Evolutionary conservation across 2,329 filamentous ascomycete genomes (phyloP).

Genomic region (Colletotrichum abscissum): DNA sequence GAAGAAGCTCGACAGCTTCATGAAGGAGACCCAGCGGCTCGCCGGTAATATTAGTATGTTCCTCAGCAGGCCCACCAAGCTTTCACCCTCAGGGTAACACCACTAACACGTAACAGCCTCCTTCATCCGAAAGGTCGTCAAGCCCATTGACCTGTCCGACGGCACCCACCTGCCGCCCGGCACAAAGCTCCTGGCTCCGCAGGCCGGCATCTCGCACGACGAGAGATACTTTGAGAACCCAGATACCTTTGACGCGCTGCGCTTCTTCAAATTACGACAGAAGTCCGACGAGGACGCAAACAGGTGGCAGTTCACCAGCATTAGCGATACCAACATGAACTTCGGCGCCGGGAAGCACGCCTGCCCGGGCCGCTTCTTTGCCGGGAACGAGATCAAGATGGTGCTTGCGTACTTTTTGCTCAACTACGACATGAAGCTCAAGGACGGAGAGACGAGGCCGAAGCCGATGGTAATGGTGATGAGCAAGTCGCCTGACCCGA

Average conservation of each 20-base stretch:
- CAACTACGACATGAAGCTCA: slow-evolving; percentile 54
- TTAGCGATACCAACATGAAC: slow-evolving; percentile 55
- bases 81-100: no score
- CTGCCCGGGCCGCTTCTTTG: slow-evolving; percentile 61
- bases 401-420: slow-evolving; percentile 54
- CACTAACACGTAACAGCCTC: slow-evolving; percentile 47
- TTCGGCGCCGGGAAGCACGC: slow-evolving; percentile 61
- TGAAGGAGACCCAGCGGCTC: slow-evolving; percentile 56
- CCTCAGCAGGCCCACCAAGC: no score
- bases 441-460: slow-evolving; percentile 51
- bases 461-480: slow-evolving; percentile 50
- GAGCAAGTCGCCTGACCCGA: slow-evolving; percentile 54
- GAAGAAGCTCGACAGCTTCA: slow-evolving; percentile 61
- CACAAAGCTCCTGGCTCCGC: slow-evolving; percentile 54
- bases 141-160: slow-evolving; percentile 57
- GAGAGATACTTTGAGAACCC: slow-evolving; percentile 53
- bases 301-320: slow-evolving; percentile 56
- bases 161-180: slow-evolving; percentile 55
- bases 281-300: slow-evolving; percentile 50
- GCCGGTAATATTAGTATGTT: slow-evolving; percentile 55
- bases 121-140: slow-evolving; percentile 58
- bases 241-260: slow-evolving; percentile 59
- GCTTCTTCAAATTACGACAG: slow-evolving; percentile 59
- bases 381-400: slow-evolving; percentile 58
- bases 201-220: slow-evolving; percentile 54